These are phyloP conservation scores for Russula emetica DNA, from an alignment of 768 basidiomycete genomes.

Conservation along the genomic window DNA sequence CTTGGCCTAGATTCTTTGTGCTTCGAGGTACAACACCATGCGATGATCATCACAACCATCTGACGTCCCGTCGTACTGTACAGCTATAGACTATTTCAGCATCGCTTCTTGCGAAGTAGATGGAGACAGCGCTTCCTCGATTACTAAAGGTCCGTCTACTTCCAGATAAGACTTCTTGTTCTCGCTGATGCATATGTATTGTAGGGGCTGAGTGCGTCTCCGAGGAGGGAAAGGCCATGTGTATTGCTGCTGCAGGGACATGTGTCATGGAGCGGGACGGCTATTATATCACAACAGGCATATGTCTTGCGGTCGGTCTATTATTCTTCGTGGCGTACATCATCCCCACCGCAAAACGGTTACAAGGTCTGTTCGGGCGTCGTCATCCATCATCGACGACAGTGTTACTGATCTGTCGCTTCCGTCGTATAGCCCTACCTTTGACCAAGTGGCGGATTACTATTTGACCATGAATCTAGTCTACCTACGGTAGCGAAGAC, in stretches of 20 bases:
- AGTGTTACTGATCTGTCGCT: background rate
- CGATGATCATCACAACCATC: constrained; percentile 6
- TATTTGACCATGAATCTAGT: constrained; percentile 28
- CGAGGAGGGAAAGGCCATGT: constrained; percentile 79
- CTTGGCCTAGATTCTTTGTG: constrained; percentile 96
- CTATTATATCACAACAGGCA: constrained; percentile 76
- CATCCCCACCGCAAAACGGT: constrained; percentile 73
- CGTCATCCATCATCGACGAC: constrained; percentile 3
- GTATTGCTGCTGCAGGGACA: constrained; percentile 65
- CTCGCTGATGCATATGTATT: background rate
- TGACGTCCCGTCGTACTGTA: constrained; percentile 13
- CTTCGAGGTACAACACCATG: constrained; percentile 57
- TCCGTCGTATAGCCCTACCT: constrained; percentile 50
- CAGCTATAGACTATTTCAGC: constrained; percentile 84
- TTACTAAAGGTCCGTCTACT: constrained; percentile 47
- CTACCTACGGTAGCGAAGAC: constrained; percentile 3
- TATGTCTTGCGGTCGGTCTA: constrained; percentile 77
- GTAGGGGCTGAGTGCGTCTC: constrained; percentile 88
- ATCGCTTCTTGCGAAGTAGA: constrained; percentile 78
- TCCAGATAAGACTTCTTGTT: background rate
- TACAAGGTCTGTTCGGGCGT: constrained; percentile 65
- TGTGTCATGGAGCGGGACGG: constrained; percentile 88
- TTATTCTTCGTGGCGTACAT: constrained; percentile 71
- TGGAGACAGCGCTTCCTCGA: constrained; percentile 48
- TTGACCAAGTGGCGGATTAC: constrained; percentile 68